Percentiles rank a stretch among this genome's conserved stretches.
phyloP scores from a whole-genome alignment of 805 yeast species.

The Candida easanensis region DNA sequence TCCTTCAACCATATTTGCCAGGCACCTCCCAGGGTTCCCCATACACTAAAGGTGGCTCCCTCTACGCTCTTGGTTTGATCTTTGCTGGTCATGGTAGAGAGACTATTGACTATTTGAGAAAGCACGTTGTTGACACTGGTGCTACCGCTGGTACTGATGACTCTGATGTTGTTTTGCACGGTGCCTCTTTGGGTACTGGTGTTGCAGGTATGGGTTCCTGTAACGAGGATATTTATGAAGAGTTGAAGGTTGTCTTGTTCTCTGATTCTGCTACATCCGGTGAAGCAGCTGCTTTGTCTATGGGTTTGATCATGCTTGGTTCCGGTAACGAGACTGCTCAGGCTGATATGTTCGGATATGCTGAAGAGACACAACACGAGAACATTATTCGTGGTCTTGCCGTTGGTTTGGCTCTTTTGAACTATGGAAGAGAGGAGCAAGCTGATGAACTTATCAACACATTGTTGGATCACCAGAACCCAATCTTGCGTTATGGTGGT shows the following conservation, averaged over 20 bases:
- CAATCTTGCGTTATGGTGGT: conserved; percentile 92
- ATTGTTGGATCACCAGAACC: conserved; percentile 70
- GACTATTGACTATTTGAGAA: conserved; percentile 72
- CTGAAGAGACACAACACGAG: conserved; percentile 94
- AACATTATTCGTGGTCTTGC: conserved; percentile 92
- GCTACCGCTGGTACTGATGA: conserved; percentile 62
- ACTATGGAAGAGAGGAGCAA: conserved; percentile 79
- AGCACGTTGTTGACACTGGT: conserved; percentile 64
- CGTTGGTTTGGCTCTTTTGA: conserved; percentile 81
- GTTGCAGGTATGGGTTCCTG: conserved; percentile 95
- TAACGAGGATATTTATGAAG: conserved; percentile 71
- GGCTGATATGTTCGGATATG: conserved; percentile 83
- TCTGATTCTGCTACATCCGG: conserved; percentile 93
- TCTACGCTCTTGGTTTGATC: conserved; percentile 88
- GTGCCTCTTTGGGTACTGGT: conserved; percentile 94
- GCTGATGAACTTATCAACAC: conserved; percentile 69
- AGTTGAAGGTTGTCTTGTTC: conserved; percentile 77
- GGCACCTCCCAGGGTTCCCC: conserved; percentile 67
- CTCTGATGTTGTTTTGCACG: conserved; percentile 84
- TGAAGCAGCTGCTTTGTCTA: conserved; percentile 93
- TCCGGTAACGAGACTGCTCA: conserved; percentile 68
- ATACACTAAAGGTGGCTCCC: conserved; percentile 93
- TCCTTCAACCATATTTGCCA: conserved; percentile 89
- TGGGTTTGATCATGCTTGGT: conserved; percentile 96
- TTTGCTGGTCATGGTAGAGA: conserved; percentile 96